Evolutionary conservation across 106 monocot species (phyloP).

Genomic region (Acanthochlamys bracteata): DNA sequence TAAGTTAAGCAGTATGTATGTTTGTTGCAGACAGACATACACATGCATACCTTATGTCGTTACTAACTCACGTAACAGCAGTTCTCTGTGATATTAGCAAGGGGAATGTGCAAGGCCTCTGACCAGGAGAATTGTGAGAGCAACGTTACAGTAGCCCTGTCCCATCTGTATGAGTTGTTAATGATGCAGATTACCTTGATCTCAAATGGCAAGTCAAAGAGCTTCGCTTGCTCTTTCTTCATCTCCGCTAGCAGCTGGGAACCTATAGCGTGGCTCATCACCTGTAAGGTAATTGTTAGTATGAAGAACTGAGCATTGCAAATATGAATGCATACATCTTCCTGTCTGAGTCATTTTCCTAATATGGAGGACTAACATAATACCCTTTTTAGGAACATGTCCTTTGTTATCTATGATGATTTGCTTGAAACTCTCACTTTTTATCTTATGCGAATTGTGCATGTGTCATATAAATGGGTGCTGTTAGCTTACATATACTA

Average conservation of each 20-base stretch:
- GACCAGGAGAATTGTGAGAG: constrained; percentile 81
- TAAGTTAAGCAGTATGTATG: no score
- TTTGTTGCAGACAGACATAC: no score
- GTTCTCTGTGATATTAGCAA: constrained; percentile 34
- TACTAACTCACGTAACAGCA: constrained; percentile 4
- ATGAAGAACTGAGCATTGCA: no score
- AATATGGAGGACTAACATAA: no score
- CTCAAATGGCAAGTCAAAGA: constrained; percentile 61
- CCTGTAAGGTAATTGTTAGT: constrained; percentile 1
- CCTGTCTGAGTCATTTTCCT: no score
- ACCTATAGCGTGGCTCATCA: constrained; percentile 69
- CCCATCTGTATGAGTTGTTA: constrained; percentile 76
- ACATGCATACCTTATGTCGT: neutral
- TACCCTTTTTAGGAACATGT: no score
- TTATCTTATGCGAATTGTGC: no score
- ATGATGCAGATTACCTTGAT: constrained; percentile 38
- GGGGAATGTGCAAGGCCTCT: constrained; percentile 82
- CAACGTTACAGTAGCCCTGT: constrained; percentile 50
- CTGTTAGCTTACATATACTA: no score
- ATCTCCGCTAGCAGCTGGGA: constrained; percentile 45
- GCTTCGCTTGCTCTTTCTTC: constrained; percentile 45
- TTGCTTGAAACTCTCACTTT: no score
- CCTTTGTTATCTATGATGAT: no score
- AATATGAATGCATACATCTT: no score
- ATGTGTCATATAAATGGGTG: no score